A percentile compares a stretch with the other conserved stretches of the same genome.
phyloP scores from a whole-genome alignment of 495 filamentous ascomycete genomes.

The Chaetomium cochliodes region DNA sequence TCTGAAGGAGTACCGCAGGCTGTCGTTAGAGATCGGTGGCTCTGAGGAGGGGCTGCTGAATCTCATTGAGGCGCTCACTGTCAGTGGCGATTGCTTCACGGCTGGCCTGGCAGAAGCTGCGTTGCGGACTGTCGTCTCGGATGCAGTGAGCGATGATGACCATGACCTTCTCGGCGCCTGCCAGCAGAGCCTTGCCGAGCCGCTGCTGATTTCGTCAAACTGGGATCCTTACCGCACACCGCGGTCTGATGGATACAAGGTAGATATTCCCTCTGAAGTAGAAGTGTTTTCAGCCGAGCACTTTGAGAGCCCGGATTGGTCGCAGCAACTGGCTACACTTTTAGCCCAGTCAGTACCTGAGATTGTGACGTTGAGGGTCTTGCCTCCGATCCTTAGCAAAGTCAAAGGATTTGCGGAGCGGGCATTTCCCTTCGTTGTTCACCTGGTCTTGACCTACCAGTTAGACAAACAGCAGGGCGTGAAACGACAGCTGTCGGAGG shows the following conservation, averaged over 20 bases:
- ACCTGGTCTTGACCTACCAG: conserved; percentile 65
- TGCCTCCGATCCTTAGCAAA: conserved; percentile 59
- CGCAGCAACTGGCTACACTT: conserved; percentile 59
- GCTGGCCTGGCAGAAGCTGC: conserved; percentile 77
- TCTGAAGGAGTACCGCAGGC: conserved; percentile 49
- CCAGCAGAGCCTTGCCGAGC: conserved; percentile 44
- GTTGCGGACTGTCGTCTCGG: conserved; percentile 66
- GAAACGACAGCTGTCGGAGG: conserved; percentile 51
- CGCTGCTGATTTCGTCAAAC: conserved; percentile 46
- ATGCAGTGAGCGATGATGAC: conserved; percentile 44
- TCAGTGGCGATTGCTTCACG: conserved; percentile 58
- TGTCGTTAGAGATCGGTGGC: conserved; percentile 38
- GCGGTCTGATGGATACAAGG: conserved; percentile 41
- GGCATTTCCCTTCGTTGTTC: conserved; percentile 75
- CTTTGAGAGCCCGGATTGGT: conserved; percentile 55
- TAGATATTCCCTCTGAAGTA: conserved; percentile 25
- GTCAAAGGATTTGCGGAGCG: conserved; percentile 67
- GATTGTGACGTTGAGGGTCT: conserved; percentile 64
- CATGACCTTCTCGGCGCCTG: conserved; percentile 50
- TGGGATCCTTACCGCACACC: conserved; percentile 52
- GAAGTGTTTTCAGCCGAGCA: conserved; percentile 37
- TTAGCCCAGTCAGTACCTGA: conserved; percentile 59
- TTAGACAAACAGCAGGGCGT: conserved; percentile 48
- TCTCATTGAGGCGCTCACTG: conserved; percentile 65
- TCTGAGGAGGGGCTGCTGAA: conserved; percentile 57